These are phyloP conservation scores for Linum lewisii DNA, from an alignment of 345 rosid species.

Conservation along the genomic window DNA sequence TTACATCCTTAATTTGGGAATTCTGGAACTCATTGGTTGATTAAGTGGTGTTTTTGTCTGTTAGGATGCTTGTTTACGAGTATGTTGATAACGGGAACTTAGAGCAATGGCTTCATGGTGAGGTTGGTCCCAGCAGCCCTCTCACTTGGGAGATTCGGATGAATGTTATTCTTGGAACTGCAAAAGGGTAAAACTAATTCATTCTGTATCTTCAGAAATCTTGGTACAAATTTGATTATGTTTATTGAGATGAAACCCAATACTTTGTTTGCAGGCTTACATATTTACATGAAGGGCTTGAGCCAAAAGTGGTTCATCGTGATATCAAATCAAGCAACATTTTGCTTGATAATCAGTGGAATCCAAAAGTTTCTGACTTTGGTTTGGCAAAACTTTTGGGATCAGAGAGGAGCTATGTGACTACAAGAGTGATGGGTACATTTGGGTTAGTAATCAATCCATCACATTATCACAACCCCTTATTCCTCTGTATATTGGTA, in stretches of 20 bases:
- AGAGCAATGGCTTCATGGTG: slow-evolving; percentile 28
- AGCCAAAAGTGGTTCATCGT: slow-evolving; percentile 90
- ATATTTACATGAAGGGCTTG: slow-evolving; percentile 92
- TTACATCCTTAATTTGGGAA: neutral
- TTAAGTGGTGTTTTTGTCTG: slow-evolving; percentile 6
- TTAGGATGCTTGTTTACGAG: slow-evolving; percentile 86
- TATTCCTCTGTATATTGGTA: too few species aligned
- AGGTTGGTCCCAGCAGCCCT: slow-evolving; percentile 24
- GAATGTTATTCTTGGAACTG: slow-evolving; percentile 30
- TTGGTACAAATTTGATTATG: too few species aligned
- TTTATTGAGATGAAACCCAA: neutral
- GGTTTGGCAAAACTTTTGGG: slow-evolving; percentile 88
- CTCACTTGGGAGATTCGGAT: slow-evolving; percentile 27
- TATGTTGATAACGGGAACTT: slow-evolving; percentile 58
- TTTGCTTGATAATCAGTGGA: slow-evolving; percentile 85
- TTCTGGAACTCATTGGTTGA: neutral
- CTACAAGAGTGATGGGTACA: slow-evolving; percentile 97
- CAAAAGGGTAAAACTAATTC: slow-evolving; percentile 54
- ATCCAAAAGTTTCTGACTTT: slow-evolving; percentile 85
- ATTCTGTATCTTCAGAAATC: neutral
- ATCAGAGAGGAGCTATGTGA: slow-evolving; percentile 63
- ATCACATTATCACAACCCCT: neutral
- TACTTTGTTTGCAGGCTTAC: slow-evolving; percentile 36
- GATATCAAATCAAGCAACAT: slow-evolving; percentile 87
- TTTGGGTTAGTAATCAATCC: slow-evolving; percentile 53